phyloP scores from a whole-genome alignment of 257 asterid species.

The Fraxinus americana region DNA sequence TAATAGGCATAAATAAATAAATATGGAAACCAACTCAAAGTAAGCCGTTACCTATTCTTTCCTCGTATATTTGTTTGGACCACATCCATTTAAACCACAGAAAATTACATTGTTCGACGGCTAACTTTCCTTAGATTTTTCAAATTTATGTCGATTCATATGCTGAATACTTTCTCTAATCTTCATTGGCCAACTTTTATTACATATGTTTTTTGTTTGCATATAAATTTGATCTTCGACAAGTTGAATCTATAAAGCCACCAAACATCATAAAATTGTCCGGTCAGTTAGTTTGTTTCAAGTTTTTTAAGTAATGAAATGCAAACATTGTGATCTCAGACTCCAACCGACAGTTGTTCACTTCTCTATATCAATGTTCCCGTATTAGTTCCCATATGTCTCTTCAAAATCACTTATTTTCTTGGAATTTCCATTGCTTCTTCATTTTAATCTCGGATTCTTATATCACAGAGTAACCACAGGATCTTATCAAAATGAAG shows the following conservation, averaged over 20 bases:
- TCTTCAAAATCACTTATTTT: neutral
- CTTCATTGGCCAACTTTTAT: neutral
- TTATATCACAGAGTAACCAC: neutral
- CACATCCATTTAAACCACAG: neutral
- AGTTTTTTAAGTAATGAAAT: neutral
- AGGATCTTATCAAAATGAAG: slow-evolving; percentile 19
- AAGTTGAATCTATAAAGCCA: neutral
- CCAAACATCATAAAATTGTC: neutral
- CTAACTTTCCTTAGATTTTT: neutral
- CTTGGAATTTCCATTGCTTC: neutral
- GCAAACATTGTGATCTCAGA: neutral
- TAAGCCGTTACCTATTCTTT: neutral
- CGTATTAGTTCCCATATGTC: neutral
- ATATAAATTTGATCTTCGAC: neutral
- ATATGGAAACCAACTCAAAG: neutral
- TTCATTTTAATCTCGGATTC: neutral
- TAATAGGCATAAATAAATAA: neutral
- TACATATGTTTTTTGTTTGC: neutral
- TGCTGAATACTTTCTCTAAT: neutral
- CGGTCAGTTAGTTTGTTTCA: neutral
- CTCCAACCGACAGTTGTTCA: slow-evolving; percentile 1
- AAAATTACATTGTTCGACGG: neutral
- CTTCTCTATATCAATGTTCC: neutral
- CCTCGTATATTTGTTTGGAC: neutral
- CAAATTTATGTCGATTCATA: neutral